Evolutionary conservation across 179 eudicot species (phyloP), one percentile per base, ranked within the genome.

Genomic region (Vitellaria paradoxa): DNA sequence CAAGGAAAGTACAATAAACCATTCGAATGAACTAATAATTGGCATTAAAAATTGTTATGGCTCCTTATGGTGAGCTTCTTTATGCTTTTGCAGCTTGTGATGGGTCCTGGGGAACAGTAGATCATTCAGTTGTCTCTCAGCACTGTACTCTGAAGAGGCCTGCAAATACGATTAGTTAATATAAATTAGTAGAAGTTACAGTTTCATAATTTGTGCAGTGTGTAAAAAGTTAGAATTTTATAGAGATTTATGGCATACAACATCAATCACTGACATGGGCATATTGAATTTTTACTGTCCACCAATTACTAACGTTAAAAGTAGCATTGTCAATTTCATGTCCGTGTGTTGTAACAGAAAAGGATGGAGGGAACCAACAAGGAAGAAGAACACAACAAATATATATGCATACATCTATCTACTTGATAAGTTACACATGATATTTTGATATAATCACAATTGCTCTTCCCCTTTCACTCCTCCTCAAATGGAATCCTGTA

Each of bases 91-190:
- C 67, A 14, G 78, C 82, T 84, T 91, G 78, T 88, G 91, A 57
- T 85, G 84, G 83, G 79, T 87, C 82, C 93, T 87, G 42, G 99
- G 98, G 76, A 93, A 96, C 72, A 96, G 81, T 37, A 91, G 37
- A 78, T 91, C 90, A 65, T 96, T 91, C 65, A 96, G 83, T 84
- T 96, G 94, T 83, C 92, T 90, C 83, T 96, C 99, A 1, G 98
- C 99, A 80, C 99, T 88, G 78, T 93, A 96, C 75, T 93, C 98
- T 5, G 99, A 96, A 42, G 96, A 83, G 76, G 98, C 99, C 99
- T 96, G 96, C 86, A 86, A 79, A 70, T 55, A 49, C 7, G 62
- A 59, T 18, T 56, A 30, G 37, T 30, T 30, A 30, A 30, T 30
- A 30, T 30, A 30, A 30, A 30, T 30, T 30, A 30, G 37, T 30